These are phyloP conservation scores for Thelephora aurantiotincta DNA, from an alignment of 768 basidiomycete species.

Conservation along the genomic window DNA sequence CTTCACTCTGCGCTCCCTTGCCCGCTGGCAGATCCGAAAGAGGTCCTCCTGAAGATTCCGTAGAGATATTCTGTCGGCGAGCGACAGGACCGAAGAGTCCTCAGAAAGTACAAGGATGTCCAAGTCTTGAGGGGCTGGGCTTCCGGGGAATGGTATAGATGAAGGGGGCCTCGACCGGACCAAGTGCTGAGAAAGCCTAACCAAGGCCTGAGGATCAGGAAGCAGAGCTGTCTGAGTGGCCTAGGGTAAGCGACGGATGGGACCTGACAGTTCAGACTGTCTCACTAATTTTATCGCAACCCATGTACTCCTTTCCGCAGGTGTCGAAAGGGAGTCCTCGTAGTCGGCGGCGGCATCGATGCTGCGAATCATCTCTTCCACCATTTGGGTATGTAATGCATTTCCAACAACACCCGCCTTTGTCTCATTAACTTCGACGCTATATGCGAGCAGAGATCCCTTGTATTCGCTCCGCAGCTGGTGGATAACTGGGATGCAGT, in stretches of 20 bases:
- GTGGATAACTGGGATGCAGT: conserved; percentile 49
- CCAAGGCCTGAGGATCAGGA: conserved; percentile 44
- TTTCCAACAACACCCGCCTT: conserved; percentile 19
- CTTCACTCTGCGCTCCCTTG: conserved; percentile 45
- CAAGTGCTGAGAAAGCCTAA: conserved; percentile 48
- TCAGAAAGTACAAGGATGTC: conserved; percentile 23
- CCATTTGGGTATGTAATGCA: conserved; percentile 38
- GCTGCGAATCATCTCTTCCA: conserved; percentile 62
- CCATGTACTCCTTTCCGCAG: conserved; percentile 48
- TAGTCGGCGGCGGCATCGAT: conserved; percentile 75
- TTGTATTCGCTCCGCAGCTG: conserved; percentile 51
- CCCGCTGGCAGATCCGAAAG: conserved; percentile 46
- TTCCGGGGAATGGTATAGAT: conserved; percentile 54
- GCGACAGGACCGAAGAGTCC: conserved; percentile 10
- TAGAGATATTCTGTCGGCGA: conserved; percentile 46
- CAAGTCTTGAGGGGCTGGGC: conserved; percentile 44
- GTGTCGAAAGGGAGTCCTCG: conserved; percentile 31
- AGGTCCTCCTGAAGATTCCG: conserved; percentile 49
- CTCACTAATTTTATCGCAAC: conserved; percentile 76
- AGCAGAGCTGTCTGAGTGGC: conserved; percentile 47
- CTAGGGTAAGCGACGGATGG: conserved; percentile 2
- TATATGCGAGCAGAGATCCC: conserved; percentile 71
- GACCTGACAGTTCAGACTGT: not conserved
- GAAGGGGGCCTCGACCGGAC: conserved; percentile 25
- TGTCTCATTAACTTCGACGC: conserved; percentile 67